Percentiles rank a stretch among this genome's conserved stretches.
phyloP scores from a whole-genome alignment of 345 rosid genomes.

The Eucalyptus regnans region DNA sequence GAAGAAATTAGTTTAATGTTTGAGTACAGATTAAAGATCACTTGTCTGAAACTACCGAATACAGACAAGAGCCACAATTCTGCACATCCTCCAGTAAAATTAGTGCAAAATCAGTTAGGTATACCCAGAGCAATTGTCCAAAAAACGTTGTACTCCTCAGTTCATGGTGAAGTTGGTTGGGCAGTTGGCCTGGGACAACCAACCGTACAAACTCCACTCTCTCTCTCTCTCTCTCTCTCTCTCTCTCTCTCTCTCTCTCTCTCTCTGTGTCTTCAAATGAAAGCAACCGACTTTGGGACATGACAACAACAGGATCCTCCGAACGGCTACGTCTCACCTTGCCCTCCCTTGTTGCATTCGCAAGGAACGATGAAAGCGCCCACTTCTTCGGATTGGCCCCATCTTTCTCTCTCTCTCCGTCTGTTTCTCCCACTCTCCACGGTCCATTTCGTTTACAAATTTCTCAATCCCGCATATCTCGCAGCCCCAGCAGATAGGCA shows the following conservation, averaged over 20 bases:
- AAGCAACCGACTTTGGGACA: not conserved
- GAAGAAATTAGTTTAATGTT: not conserved
- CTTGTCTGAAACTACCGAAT: not conserved
- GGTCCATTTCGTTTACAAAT: not conserved
- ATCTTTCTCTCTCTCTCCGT: not conserved
- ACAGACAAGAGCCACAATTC: not conserved
- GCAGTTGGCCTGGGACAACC: not conserved
- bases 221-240: not conserved
- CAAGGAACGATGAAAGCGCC: not conserved
- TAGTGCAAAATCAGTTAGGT: not conserved
- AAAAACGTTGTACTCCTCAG: not conserved
- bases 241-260: not conserved
- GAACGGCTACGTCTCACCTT: conserved; percentile 4
- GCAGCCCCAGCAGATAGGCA: not conserved
- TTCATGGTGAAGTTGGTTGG: not conserved
- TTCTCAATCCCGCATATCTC: not conserved
- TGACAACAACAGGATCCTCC: not conserved
- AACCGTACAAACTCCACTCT: conserved; percentile 14
- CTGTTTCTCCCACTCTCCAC: not conserved
- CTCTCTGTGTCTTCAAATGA: not conserved
- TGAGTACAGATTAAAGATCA: not conserved
- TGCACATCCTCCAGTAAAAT: not conserved
- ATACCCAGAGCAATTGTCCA: not conserved
- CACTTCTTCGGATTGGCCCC: not conserved
- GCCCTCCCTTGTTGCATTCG: not conserved